Conservation (phyloP, 2,329 filamentous ascomycete genomes). For the Phialocephala sp. region DNA sequence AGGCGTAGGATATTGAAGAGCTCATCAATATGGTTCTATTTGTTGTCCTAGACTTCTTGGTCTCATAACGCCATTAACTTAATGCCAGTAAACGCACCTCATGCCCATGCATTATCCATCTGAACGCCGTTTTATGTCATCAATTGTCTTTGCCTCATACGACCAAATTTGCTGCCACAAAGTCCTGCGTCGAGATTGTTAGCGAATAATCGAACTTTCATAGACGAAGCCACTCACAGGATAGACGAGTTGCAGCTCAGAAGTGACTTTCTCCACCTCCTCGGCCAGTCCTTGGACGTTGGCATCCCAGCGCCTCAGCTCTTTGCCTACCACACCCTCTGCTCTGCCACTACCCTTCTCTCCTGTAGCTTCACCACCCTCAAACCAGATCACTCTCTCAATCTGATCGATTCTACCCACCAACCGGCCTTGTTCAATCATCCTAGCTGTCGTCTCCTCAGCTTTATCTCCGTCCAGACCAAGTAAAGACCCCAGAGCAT, state of each 20-base stretch:
- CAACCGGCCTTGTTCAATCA: constrained; percentile 94
- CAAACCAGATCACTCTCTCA: constrained; percentile 85
- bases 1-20: neutral
- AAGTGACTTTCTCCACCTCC: constrained; percentile 86
- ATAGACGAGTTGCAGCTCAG: constrained; percentile 79
- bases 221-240: constrained; percentile 59
- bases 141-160: constrained; percentile 39
- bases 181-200: constrained; percentile 50
- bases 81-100: constrained; percentile 28
- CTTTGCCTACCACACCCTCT: constrained; percentile 66
- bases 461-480: constrained; percentile 81
- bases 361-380: constrained; percentile 72
- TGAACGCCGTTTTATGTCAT: constrained; percentile 35
- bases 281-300: constrained; percentile 88
- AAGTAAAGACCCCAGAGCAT: constrained; percentile 76
- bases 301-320: constrained; percentile 85
- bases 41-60: constrained; percentile 21
- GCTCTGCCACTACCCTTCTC: constrained; percentile 71
- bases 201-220: constrained; percentile 13
- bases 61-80: constrained; percentile 36
- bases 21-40: constrained; percentile 14
- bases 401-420: constrained; percentile 94
- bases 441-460: constrained; percentile 88
- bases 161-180: constrained; percentile 60
- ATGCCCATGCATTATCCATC: constrained; percentile 29